Conservation (phyloP, 2,329 filamentous ascomycete genomes). For the Passalora sequoiae region DNA sequence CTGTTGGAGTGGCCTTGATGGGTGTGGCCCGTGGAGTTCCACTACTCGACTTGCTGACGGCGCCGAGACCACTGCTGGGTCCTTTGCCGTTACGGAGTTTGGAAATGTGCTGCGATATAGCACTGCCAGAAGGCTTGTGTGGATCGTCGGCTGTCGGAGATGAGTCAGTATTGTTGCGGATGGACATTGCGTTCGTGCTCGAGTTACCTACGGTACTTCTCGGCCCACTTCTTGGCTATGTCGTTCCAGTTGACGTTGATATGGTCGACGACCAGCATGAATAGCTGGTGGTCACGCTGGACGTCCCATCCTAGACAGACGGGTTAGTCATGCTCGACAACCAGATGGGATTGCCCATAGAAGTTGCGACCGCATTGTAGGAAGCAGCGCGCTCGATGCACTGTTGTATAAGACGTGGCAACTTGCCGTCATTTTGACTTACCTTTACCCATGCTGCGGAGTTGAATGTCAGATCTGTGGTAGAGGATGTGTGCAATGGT, state of each 20-base stretch:
- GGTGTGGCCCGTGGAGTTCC: background rate
- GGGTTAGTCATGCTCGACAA: too few species aligned
- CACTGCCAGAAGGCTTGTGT: constrained; percentile 15
- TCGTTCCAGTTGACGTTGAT: constrained; percentile 18
- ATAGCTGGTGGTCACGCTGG: constrained; percentile 22
- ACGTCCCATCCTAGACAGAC: constrained; percentile 20
- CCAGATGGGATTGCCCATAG: constrained; percentile 18
- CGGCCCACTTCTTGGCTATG: constrained; percentile 14
- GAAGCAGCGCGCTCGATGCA: too few species aligned
- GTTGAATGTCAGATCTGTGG: too few species aligned
- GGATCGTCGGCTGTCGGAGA: constrained; percentile 13
- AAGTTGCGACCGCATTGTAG: background rate
- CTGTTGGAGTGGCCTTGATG: constrained; percentile 4
- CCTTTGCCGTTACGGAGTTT: constrained; percentile 16
- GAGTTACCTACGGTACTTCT: constrained; percentile 13
- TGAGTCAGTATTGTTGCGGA: constrained; percentile 10
- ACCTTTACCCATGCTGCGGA: too few species aligned
- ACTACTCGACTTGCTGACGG: constrained; percentile 4
- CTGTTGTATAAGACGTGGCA: too few species aligned
- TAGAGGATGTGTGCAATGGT: too few species aligned
- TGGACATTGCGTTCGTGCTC: background rate
- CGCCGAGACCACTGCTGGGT: constrained; percentile 3
- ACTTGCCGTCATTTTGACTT: too few species aligned
- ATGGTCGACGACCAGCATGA: constrained; percentile 22
- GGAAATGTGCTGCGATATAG: constrained; percentile 23